These are phyloP conservation scores for Nepenthes alata DNA, from an alignment of 179 eudicot genomes.

Conservation along the genomic window DNA sequence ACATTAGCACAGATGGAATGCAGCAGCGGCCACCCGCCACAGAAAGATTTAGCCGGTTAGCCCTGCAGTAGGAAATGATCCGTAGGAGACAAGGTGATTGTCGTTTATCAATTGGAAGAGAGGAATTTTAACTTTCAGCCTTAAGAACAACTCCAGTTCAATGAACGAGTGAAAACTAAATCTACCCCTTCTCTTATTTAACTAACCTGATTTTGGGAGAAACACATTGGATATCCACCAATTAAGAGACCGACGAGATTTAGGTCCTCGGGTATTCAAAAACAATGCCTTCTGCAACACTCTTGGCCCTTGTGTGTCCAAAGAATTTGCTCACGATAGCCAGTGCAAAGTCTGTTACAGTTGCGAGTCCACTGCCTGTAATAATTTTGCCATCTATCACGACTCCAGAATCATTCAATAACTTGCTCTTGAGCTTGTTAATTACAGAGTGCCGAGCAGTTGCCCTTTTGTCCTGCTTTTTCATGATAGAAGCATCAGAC, in stretches of 20 bases:
- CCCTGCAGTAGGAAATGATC: too few species aligned
- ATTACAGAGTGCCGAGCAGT: conserved; percentile 44
- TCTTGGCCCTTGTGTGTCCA: conserved; percentile 76
- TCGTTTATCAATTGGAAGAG: too few species aligned
- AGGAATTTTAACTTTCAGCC: too few species aligned
- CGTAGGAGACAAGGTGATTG: too few species aligned
- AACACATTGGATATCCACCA: not conserved
- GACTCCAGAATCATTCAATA: conserved; percentile 40
- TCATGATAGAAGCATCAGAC: conserved; percentile 4
- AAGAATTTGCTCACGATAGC: conserved; percentile 80
- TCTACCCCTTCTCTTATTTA: too few species aligned
- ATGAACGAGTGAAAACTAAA: too few species aligned
- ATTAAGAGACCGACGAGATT: not conserved
- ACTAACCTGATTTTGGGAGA: not conserved
- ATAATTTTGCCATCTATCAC: conserved; percentile 83
- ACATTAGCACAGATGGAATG: too few species aligned
- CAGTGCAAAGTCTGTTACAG: conserved; percentile 54
- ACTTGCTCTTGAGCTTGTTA: conserved; percentile 19
- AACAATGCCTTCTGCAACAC: conserved; percentile 94
- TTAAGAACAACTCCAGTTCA: too few species aligned
- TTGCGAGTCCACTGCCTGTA: conserved; percentile 64
- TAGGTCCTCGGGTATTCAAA: conserved; percentile 49
- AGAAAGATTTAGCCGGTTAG: too few species aligned
- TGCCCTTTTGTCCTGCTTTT: conserved; percentile 50
- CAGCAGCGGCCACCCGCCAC: too few species aligned